These are phyloP conservation scores for Globisporangium alternatum DNA, from an alignment of 352 stramenopile genomes.

Conservation along the genomic window DNA sequence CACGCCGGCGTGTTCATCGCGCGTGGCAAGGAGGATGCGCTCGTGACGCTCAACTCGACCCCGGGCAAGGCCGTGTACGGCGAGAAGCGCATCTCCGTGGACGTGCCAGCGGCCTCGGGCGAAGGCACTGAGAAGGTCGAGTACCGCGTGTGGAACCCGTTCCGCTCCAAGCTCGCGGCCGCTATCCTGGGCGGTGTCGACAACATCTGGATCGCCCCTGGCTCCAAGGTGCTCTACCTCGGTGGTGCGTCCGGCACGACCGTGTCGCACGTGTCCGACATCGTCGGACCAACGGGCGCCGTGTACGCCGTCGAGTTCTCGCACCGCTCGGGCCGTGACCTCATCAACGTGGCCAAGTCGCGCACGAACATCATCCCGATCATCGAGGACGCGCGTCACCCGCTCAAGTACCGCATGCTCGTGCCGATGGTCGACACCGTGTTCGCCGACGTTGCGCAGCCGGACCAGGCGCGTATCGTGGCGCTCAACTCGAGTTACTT, in stretches of 20 bases:
- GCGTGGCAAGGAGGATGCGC: conserved; percentile 98
- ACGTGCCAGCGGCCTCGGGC: conserved; percentile 88
- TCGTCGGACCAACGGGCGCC: conserved; percentile 95
- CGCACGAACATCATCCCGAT: conserved; percentile 99
- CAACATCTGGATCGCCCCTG: conserved; percentile 98
- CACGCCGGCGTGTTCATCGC: conserved; percentile 99
- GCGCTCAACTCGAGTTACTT: conserved; percentile 99
- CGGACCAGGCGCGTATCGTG: conserved; percentile 99
- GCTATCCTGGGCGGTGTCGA: conserved; percentile 98
- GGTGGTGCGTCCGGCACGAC: conserved; percentile 98
- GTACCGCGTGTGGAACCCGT: conserved; percentile 99
- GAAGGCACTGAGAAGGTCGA: conserved; percentile 96
- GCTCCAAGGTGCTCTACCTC: conserved; percentile 98
- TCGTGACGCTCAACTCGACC: conserved; percentile 98
- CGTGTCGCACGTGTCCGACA: conserved; percentile 99
- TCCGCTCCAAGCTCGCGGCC: conserved; percentile 98
- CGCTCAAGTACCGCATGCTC: conserved; percentile 98
- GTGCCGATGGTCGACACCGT: conserved; percentile 99
- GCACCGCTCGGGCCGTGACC: conserved; percentile 96
- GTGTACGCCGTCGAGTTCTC: conserved; percentile 99
- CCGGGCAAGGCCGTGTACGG: conserved; percentile 99
- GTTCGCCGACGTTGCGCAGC: conserved; percentile 99
- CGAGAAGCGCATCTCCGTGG: conserved; percentile 99
- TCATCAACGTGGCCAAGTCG: conserved; percentile 99
- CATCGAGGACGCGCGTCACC: conserved; percentile 98